Percentiles rank a stretch among this genome's conserved stretches.
Evolutionary conservation across 2,329 filamentous ascomycete genomes (phyloP).

Genomic region (Scedosporium dehoogii): DNA sequence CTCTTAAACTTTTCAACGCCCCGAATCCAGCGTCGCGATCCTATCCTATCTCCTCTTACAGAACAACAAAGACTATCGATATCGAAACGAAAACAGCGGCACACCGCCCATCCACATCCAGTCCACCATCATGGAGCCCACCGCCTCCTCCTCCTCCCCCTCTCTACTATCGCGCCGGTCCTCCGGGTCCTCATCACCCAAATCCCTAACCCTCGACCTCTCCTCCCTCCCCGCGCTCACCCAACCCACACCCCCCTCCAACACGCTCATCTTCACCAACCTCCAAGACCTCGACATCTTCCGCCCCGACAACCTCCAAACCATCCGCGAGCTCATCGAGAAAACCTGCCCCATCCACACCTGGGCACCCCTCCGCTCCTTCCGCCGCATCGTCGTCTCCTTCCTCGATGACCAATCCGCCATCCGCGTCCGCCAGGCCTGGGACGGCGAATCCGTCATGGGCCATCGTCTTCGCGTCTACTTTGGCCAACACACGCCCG

Average conservation of each 20-base stretch:
- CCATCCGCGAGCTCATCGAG: slow-evolving; percentile 61
- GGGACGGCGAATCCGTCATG: slow-evolving; percentile 66
- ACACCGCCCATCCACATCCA: slow-evolving; percentile 8
- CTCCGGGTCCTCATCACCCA: slow-evolving; percentile 34
- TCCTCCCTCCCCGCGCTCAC: slow-evolving; percentile 59
- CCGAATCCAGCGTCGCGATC: neutral
- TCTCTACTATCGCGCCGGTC: slow-evolving; percentile 21
- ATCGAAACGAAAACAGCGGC: too few species aligned
- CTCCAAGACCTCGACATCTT: slow-evolving; percentile 66
- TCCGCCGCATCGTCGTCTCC: slow-evolving; percentile 71
- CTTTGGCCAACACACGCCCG: slow-evolving; percentile 53
- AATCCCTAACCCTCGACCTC: slow-evolving; percentile 61
- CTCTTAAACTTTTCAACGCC: neutral
- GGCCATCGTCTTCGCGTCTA: slow-evolving; percentile 61
- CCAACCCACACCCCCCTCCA: slow-evolving; percentile 66
- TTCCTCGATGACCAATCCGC: slow-evolving; percentile 64
- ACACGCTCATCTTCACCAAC: slow-evolving; percentile 79
- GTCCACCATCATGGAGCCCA: slow-evolving; percentile 22
- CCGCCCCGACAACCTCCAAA: slow-evolving; percentile 61
- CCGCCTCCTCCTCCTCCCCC: slow-evolving; percentile 14
- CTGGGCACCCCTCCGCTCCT: slow-evolving; percentile 73
- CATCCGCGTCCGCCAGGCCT: slow-evolving; percentile 58
- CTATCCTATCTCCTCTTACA: neutral
- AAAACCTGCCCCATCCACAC: slow-evolving; percentile 63
- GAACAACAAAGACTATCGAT: too few species aligned